Base-by-base conservation (phyloP, 768 basidiomycete genomes). In the Tephrocybe sp. region DNA sequence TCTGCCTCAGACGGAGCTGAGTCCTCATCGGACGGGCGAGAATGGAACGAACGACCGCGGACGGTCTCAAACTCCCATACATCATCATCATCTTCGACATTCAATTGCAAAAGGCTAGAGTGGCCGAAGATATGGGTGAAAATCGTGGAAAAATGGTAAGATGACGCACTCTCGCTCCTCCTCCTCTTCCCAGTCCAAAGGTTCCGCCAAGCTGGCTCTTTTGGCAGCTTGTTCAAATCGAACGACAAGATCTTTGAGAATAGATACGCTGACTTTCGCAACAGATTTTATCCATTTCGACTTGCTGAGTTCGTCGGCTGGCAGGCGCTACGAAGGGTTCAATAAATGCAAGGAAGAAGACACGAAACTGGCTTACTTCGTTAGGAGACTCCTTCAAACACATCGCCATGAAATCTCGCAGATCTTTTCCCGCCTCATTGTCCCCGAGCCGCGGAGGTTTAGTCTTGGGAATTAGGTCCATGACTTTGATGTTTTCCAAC, bases 221-320 rank as follows among this genome's bases (percentile, higher is more conserved):
- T 83, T 82, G 2, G 87, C 90, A 4, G 84, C 87, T 24, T 80
- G 76, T 55, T 94, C 84, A 43, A 92, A 86, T 19, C 86, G 85
- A 21, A 81, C 68, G 39, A 97, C 77, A 26, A 98, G 75, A 47
- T 98, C 97, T 56, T 85, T 86, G 15, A 98, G 71, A 15, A 81
- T 70, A 0, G 84, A 74, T 12, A 93, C 70, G 1, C 82, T 77
- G 1, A 78, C 69, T 73, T 87, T 95, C 7, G 82, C 70, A 5
- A 82, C 66, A 7, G 80, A 75, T 61, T 88, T 92, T 57, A 98
- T 92, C 93, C 96, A 98, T 63, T 88, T 95, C 24, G 84, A 80
- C 64, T 88, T 94, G 3, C 74, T 61, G 2, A 99, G 77, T 56
- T 98, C 95, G 49, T 98, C 97, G 11, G 97, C 93, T 2, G 86